Base-by-base conservation (phyloP, 768 basidiomycete genomes). In the Suillus ampliporus region DNA sequence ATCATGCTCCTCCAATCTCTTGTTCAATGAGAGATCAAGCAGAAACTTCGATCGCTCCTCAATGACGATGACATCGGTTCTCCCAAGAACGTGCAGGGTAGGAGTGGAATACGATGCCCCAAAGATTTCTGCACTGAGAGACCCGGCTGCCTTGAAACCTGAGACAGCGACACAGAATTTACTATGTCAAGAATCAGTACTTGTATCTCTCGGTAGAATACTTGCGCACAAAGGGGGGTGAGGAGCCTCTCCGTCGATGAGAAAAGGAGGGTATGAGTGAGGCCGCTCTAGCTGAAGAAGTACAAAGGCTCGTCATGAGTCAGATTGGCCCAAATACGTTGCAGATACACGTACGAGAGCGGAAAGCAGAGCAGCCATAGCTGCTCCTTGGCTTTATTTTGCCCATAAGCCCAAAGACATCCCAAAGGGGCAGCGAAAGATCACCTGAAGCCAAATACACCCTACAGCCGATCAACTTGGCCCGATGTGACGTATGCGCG, bases 371-470 rank as follows among this genome's bases (percentile, higher is more conserved):
- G 85, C 89, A 38, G 90, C 93, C 76, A 93, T 82, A 5, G 85
- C 86, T 17, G 90, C 92, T 19, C 92, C 92, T 76, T 95, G 93
- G 64, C 90, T 91, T 50, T n/a, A 64, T 56, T 61, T 34, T 41
- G 38, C 63, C 41, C 34, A 61, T 69, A 38, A 58, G 35, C 17
- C 48, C 23, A 41, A 65, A 8, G 34, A 43, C 6, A 14, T 50
- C 47, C 9, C 40, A 44, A 38, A 56, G 17, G 15, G 6, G 11
- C 14, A 28, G 34, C 17, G n/a, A 54, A 14, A 62, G 61, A 75
- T 34, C 31, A 88, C 89, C 91, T 92, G 71, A 93, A 93, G 8
- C 92, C 92, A 69, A 94, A 83, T 8, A 93, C 84, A 31, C 91
- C 92, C 90, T 93, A 67, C 21, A 47, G 28, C 50, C 26, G 10